Evolutionary conservation across 73 alveolate species (phyloP).

Genomic region (Breviolum minutum): DNA sequence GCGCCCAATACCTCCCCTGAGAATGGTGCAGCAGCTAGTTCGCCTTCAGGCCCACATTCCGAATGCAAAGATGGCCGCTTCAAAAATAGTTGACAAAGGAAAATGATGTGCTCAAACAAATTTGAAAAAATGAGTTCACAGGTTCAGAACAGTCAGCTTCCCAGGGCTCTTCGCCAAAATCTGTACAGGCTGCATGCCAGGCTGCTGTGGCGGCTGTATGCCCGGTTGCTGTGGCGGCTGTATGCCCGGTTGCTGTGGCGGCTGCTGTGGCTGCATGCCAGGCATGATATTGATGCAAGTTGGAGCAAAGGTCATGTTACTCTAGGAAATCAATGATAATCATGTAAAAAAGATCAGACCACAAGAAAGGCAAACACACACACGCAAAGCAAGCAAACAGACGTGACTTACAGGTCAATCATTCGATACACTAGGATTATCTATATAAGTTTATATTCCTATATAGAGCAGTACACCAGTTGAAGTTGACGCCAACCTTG

Average conservation of each 20-base stretch:
- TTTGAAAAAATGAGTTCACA: too few relatives aligned
- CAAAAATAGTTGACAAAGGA: too few relatives aligned
- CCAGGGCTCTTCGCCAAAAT: too few relatives aligned
- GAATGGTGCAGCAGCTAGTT: not conserved
- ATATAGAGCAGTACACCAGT: too few relatives aligned
- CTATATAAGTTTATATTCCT: too few relatives aligned
- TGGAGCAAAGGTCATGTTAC: not conserved
- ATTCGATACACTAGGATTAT: too few relatives aligned
- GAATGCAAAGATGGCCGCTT: too few relatives aligned
- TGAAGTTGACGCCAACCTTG: too few relatives aligned
- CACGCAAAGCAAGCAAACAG: too few relatives aligned
- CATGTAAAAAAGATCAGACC: not conserved
- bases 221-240: constrained; percentile 52
- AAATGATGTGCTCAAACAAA: too few relatives aligned
- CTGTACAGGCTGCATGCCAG: constrained; percentile 62
- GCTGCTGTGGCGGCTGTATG: constrained; percentile 59
- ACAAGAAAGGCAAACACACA: not conserved
- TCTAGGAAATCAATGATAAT: not conserved
- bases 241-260: constrained; percentile 60
- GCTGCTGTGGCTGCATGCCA: constrained; percentile 78
- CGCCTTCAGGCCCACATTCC: not conserved
- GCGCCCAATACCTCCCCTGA: not conserved
- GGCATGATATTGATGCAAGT: not conserved
- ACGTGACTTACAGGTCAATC: too few relatives aligned
- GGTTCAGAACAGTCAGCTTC: too few relatives aligned